Percentiles rank a stretch among this genome's conserved stretches.
These are phyloP conservation scores for Saccharomyces hybrid DNA, from an alignment of 1,139 yeast species.

Conservation along the genomic window DNA sequence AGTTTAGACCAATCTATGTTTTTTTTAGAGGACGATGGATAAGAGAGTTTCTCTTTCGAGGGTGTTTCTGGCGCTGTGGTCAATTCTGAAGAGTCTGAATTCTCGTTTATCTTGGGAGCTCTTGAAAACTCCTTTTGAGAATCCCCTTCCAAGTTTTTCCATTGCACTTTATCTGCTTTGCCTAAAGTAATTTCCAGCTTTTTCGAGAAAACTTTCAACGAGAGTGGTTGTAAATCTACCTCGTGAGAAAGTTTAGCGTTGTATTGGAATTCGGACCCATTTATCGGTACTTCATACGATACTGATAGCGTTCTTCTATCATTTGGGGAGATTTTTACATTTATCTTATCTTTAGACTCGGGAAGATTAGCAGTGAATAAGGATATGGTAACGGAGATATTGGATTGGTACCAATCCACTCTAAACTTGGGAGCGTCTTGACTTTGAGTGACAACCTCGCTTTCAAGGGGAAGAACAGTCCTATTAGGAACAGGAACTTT, in stretches of 20 bases:
- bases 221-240: slow-evolving; percentile 43
- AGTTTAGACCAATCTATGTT: slow-evolving; percentile 69
- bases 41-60: slow-evolving; percentile 27
- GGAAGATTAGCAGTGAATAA: slow-evolving; percentile 65
- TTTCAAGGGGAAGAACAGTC: not conserved
- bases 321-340: slow-evolving; percentile 27
- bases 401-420: slow-evolving; percentile 76
- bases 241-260: slow-evolving; percentile 43
- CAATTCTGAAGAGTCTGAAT: slow-evolving; percentile 4
- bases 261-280: slow-evolving; percentile 35
- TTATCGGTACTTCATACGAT: slow-evolving; percentile 20
- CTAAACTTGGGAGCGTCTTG: slow-evolving; percentile 38
- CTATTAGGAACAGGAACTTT: not conserved
- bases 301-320: slow-evolving; percentile 17
- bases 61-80: not conserved
- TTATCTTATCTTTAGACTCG: slow-evolving; percentile 22
- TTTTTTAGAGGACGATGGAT: slow-evolving; percentile 58
- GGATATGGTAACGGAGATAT: slow-evolving; percentile 54
- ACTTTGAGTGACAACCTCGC: no score
- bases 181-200: slow-evolving; percentile 57
- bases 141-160: slow-evolving; percentile 34
- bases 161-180: slow-evolving; percentile 32
- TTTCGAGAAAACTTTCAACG: slow-evolving; percentile 53
- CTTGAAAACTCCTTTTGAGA: not conserved
- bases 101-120: not conserved